Percentiles rank a stretch among this genome's conserved stretches.
Conservation (phyloP, 2,329 filamentous ascomycete species). For the Pseudogymnoascus sp. region DNA sequence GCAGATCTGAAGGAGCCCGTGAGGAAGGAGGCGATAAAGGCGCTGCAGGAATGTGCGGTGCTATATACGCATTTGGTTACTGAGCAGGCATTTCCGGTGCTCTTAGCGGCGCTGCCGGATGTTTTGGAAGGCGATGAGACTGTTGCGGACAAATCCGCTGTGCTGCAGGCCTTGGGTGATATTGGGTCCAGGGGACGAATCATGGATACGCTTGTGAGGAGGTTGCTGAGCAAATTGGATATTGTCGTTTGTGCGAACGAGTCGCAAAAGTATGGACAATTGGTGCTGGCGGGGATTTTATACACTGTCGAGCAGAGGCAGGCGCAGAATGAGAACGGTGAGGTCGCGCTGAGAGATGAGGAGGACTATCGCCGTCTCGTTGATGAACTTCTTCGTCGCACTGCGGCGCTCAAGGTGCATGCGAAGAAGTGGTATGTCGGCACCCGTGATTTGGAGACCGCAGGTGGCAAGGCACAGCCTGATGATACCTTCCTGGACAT, state of each 20-base stretch:
- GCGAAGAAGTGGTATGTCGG: background rate
- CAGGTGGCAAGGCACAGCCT: background rate
- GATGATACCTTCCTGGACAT: conserved; percentile 15
- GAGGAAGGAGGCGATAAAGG: conserved; percentile 16
- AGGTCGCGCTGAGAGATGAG: background rate
- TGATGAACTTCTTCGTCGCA: background rate
- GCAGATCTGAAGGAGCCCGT: conserved; percentile 11
- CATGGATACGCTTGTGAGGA: background rate
- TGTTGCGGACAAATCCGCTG: conserved; percentile 10
- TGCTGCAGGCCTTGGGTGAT: background rate
- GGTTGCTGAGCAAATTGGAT: conserved; percentile 7
- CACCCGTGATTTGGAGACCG: background rate
- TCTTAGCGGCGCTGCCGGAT: conserved; percentile 21
- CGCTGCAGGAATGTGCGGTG: conserved; percentile 20
- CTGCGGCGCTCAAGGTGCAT: background rate
- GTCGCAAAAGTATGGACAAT: background rate
- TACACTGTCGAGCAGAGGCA: background rate
- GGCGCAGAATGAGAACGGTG: background rate
- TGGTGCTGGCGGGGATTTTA: background rate
- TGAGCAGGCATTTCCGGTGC: conserved; percentile 19
- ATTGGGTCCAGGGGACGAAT: background rate
- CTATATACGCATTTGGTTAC: conserved; percentile 18
- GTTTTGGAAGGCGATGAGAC: conserved; percentile 8
- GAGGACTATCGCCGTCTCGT: background rate
- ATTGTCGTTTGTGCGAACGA: background rate